Base-by-base conservation (phyloP, 2,329 filamentous ascomycete species). In the Alternaria sp. region DNA sequence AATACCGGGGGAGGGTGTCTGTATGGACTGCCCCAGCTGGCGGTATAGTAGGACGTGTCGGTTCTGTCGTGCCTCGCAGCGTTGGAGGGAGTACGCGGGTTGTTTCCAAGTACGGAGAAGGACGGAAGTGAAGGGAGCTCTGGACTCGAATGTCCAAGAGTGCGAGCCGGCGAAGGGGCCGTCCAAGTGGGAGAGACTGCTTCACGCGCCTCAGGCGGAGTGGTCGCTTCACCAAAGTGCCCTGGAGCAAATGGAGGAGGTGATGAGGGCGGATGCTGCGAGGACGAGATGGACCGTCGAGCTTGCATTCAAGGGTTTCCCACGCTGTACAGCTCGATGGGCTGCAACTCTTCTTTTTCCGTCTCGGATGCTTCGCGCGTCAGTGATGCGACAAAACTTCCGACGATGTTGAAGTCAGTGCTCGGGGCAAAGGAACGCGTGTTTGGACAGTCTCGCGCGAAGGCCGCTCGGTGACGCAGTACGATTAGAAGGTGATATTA, bases 11-110 rank as follows among this genome's bases (percentile, higher is more conserved):
- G 82, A 39, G 89, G 86, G 63, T 85, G 85, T 56, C 91, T 89
- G 80, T 97, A 97, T 22, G 94, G 94, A 54, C 93, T 97, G 57
- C 94, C 94, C 93, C 94, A 97, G 76, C 90, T 94, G 49, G 93
- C 90, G 47, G 92, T 95, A 73, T 87, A 87, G 74, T 86, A 87
- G 47, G 83, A 76, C 59, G 82, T 84, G 64, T 84, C 82, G 44
- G 80, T 80, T 66, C 70, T 68, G 24, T 73, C 73, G 68, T 75
- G 72, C 34, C 70, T 69, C 24, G 71, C 71, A 58, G 68, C 72
- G 7, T 72, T 77, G 41, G 76, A 75, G 11, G 78, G 78, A 7
- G 76, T 78, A 41, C 71, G 71, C 49, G 74, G 74, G 46, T 68
- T 42, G 57, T 69, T 71, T 51, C 72, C 75, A 38, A 79, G 70